Base-by-base conservation (phyloP, 2,329 filamentous ascomycete genomes). In the Cordyceps cicadae region DNA sequence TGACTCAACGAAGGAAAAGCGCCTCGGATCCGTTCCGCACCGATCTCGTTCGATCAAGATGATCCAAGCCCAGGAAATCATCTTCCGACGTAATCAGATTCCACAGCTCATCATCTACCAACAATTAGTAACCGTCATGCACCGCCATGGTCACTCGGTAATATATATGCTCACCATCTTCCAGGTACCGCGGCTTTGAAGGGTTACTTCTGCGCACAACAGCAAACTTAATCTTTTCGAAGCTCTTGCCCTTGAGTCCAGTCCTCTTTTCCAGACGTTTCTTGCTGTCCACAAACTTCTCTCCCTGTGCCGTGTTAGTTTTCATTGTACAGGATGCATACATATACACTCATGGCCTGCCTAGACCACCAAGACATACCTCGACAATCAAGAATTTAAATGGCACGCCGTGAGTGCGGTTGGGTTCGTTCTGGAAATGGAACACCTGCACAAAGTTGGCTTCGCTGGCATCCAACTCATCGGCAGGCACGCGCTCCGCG, bases 181-280 rank as follows among this genome's bases (percentile, higher is more conserved):
- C 86, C 52, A 99, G 79, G 76, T 95, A 95, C 62, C 85, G 82
- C 29, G 92, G 88, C 70, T 88, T 91, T 45, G 88, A 86, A 74
- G 90, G 95, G 48, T 79, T 79, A 56, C 85, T 81, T 71, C 89
- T 81, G 72, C 86, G 80, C 56, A 97, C 83, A 37, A 96, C 75
- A 7, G 92, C 89, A 78, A 99, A 97, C 75, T 95, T 97, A 74
- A 99, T 94, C 80, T 97, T 97, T 74, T 99, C 93, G 67, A 99
- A 92, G 66, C 91, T 91, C 80, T 99, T 99, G 73, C 94, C 95
- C 75, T 97, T 97, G 76, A 99, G 87, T 29, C 92, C 92, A 0
- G 90, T 96, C 62, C 93, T 83, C 74, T 92, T 93, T 67, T 94
- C 92, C 4, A 99, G 79, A n/a, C 94, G 86, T 76, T 96, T 91